Base-by-base conservation (phyloP, 2,329 filamentous ascomycete genomes). In the Aspergillus pseudonomiae region DNA sequence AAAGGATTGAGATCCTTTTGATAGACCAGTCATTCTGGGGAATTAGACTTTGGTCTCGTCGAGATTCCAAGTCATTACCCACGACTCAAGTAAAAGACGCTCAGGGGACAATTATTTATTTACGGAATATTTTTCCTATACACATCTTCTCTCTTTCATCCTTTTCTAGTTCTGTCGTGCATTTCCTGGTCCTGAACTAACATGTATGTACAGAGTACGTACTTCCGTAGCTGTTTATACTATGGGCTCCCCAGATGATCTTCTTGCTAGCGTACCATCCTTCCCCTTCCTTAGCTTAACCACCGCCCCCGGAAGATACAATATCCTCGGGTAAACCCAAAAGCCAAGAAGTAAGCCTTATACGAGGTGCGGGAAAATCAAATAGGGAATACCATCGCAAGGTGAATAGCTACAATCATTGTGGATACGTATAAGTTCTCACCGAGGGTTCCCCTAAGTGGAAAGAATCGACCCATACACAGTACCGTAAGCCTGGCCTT, bases 11-110 rank as follows among this genome's bases (percentile, higher is more conserved):
- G 34, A 39, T 55, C 52, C 11, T 21, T 19, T 55, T 55, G 52
- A 21, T 36, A 55, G 52, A 55, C 26, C 52, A 55, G 52, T 55
- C 52, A 28, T 52, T 26, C 52, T 39, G n/a, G 32, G n/a, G 32
- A 6, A 28, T 55, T 55, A 55, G 16, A 39, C 52, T 36, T 55
- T 55, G n/a, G 16, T 14, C 52, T 39, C 52, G 11, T 21, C 10
- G 24, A 36, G 30, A 36, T 36, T 36, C 30, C 19, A 52, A 52
- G 26, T 52, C 43, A 21, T 46, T 46, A 46, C 46, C 14, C 3
- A 9, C 21, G 28, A 14, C 26, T 28, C 26, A 28, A n/a, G 9
- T 46, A 21, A 46, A 21, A 9, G 45, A 52, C 16, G n/a, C 28
- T 52, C 48, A 10, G 26, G 26, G 28, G 26, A 26, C 32, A 39